Percentiles rank a stretch among this genome's conserved stretches.
Evolutionary conservation across 345 rosid species (phyloP).

Genomic region (Rhizophora apiculata): DNA sequence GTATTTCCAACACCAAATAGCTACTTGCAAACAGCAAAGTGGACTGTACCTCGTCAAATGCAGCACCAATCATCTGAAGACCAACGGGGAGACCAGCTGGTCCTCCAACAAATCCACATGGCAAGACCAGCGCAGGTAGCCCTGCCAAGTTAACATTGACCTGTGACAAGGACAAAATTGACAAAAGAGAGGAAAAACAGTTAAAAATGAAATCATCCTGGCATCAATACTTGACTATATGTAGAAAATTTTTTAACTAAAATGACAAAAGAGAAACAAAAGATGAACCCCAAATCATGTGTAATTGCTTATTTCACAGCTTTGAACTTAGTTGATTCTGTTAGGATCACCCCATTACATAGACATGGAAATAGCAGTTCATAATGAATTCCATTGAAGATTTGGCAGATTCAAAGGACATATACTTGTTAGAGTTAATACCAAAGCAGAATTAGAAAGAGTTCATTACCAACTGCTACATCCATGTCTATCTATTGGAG

Average conservation of each 20-base stretch:
- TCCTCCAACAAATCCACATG: constrained; percentile 83
- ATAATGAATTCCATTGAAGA: too few relatives aligned
- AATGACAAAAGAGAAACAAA: not conserved
- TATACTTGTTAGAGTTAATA: not conserved
- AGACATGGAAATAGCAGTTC: too few relatives aligned
- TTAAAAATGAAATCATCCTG: not conserved
- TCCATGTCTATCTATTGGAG: not conserved
- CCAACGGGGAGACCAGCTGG: constrained; percentile 77
- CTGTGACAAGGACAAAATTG: constrained; percentile 38
- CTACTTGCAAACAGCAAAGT: not conserved
- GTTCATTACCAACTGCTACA: not conserved
- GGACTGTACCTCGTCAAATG: constrained; percentile 72
- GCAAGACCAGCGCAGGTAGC: constrained; percentile 85
- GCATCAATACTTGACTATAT: not conserved
- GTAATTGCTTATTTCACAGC: too few relatives aligned
- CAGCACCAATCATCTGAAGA: constrained; percentile 89
- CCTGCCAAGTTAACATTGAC: constrained; percentile 94
- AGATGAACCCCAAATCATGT: not conserved
- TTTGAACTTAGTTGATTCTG: too few relatives aligned
- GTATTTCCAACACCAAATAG: not conserved
- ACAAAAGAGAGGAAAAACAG: constrained; percentile 3
- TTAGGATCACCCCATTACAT: not conserved
- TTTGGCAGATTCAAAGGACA: not conserved
- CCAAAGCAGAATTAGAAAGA: not conserved
- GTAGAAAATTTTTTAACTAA: too few relatives aligned